Evolutionary conservation across 2,329 filamentous ascomycete genomes (phyloP).

Genomic region (Sordariomycetes sp.): DNA sequence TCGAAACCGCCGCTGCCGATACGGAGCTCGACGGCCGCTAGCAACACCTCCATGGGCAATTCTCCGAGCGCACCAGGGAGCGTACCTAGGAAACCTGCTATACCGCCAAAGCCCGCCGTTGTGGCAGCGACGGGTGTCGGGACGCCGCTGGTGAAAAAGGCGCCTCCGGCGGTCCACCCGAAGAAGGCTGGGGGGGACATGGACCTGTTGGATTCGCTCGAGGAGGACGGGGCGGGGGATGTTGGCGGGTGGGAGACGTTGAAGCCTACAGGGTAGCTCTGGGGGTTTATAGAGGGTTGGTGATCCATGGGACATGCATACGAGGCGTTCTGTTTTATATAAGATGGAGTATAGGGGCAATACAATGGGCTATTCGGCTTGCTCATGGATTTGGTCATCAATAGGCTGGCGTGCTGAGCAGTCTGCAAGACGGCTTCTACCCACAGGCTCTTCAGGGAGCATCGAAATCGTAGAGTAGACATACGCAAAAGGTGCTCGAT

Average conservation of each 20-base stretch:
- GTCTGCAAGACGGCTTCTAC: too few species aligned
- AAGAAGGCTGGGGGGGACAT: constrained; percentile 18
- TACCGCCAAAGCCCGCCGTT: constrained; percentile 11
- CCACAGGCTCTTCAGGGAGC: too few species aligned
- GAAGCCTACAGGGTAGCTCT: constrained; percentile 27
- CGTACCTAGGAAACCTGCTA: constrained; percentile 15
- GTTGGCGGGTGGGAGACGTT: constrained; percentile 45
- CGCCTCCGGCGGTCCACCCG: constrained; percentile 14
- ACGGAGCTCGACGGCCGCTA: constrained; percentile 8
- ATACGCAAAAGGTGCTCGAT: too few species aligned
- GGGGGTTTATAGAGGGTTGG: neutral
- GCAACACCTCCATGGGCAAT: neutral
- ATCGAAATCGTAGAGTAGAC: too few species aligned
- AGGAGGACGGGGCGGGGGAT: constrained; percentile 27
- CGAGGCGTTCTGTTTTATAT: neutral
- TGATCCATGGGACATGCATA: neutral
- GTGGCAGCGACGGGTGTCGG: constrained; percentile 8
- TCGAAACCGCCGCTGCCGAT: constrained; percentile 13
- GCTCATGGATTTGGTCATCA: neutral
- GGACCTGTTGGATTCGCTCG: constrained; percentile 29
- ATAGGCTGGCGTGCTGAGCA: neutral
- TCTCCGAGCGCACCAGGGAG: neutral
- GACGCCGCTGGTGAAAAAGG: constrained; percentile 9
- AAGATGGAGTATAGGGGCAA: neutral
- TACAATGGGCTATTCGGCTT: neutral